Percentiles rank a stretch among this genome's conserved stretches.
phyloP scores from a whole-genome alignment of 345 rosid species.

The Bruguiera parviflora region DNA sequence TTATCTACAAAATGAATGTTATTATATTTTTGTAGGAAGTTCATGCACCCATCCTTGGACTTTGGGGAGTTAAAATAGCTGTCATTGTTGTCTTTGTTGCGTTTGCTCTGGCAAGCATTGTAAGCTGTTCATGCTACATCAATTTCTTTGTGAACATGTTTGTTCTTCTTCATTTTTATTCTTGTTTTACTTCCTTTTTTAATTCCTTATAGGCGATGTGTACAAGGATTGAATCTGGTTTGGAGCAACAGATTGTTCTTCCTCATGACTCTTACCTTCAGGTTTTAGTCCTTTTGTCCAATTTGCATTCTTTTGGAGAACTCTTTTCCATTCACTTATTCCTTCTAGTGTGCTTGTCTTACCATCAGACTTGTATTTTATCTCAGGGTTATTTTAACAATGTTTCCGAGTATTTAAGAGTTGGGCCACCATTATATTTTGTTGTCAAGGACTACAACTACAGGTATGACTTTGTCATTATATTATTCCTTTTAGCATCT shows the following conservation, averaged over 20 bases:
- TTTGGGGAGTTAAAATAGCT: conserved; percentile 71
- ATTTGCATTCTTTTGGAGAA: neutral
- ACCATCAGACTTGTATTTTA: neutral
- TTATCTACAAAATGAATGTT: neutral
- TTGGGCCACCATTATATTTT: conserved; percentile 93
- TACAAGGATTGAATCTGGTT: conserved; percentile 83
- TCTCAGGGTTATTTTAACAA: conserved; percentile 83
- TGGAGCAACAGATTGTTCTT: conserved; percentile 96
- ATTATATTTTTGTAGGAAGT: conserved; percentile 50
- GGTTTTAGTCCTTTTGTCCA: conserved; percentile 35
- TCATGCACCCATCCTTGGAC: conserved; percentile 79
- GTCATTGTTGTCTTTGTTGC: conserved; percentile 71
- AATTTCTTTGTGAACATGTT: neutral
- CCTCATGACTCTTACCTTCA: conserved; percentile 96
- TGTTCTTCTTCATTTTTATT: neutral
- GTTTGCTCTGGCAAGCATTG: conserved; percentile 75
- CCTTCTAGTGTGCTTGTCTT: neutral
- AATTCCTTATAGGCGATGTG: conserved; percentile 55
- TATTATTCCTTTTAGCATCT: neutral
- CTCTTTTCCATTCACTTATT: neutral
- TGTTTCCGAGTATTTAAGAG: conserved; percentile 69
- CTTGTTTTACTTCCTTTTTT: neutral
- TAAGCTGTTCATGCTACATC: conserved; percentile 39
- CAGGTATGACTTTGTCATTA: conserved; percentile 41
- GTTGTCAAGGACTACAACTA: conserved; percentile 88